phyloP scores from a whole-genome alignment of 768 basidiomycete species.

The Clitopilus hobsonii region DNA sequence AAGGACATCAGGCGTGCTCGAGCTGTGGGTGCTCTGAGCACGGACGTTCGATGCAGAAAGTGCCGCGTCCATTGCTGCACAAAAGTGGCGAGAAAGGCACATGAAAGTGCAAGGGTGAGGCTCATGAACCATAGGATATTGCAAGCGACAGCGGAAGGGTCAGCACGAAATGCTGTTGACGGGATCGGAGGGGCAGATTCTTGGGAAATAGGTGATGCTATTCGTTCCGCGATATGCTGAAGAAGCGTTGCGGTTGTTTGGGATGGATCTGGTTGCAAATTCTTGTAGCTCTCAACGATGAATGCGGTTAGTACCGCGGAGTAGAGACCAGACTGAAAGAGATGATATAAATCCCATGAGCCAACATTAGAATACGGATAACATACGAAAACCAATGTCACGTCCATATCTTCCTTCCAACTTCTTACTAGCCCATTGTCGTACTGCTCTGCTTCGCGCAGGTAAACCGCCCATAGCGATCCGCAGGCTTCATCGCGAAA shows the following conservation, averaged over 20 bases:
- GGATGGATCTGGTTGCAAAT: conserved; percentile 10
- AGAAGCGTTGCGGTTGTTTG: background rate
- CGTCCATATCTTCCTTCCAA: conserved; percentile 11
- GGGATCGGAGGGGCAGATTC: background rate
- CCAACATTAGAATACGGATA: background rate
- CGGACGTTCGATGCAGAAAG: background rate
- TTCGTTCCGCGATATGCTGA: background rate
- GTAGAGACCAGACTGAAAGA: conserved; percentile 17
- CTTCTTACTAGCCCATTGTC: conserved; percentile 6
- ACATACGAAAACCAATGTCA: conserved; percentile 17
- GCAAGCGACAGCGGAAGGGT: background rate
- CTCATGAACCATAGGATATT: background rate
- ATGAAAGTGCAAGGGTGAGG: background rate
- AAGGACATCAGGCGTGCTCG: background rate
- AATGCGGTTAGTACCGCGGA: conserved; percentile 19
- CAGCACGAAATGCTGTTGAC: background rate
- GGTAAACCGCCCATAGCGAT: background rate
- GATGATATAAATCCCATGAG: background rate
- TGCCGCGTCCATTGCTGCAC: background rate
- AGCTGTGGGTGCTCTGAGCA: background rate
- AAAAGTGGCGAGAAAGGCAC: background rate
- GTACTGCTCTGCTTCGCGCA: background rate
- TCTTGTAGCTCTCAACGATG: conserved; percentile 13
- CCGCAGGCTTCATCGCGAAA: background rate
- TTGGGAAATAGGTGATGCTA: background rate